Percentiles rank a stretch among this genome's conserved stretches.
phyloP scores from a whole-genome alignment of 805 yeast genomes.

The Yarrowia sp. region DNA sequence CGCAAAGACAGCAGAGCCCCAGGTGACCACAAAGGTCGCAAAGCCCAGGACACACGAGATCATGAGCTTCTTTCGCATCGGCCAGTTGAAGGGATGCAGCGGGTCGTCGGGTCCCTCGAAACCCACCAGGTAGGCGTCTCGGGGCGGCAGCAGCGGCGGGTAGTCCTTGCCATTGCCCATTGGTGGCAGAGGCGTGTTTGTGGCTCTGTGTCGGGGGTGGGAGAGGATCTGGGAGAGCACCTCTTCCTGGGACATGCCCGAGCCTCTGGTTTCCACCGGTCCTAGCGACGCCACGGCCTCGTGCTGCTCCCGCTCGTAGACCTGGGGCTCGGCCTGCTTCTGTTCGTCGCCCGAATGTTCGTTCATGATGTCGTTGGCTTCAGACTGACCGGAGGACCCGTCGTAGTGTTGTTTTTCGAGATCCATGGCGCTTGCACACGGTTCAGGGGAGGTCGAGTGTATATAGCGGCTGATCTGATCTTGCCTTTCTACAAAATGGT shows the following conservation, averaged over 20 bases:
- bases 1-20: conserved; percentile 87
- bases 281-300: background rate
- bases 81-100: conserved; percentile 79
- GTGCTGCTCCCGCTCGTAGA: background rate
- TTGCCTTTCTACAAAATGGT: background rate
- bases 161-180: conserved; percentile 41
- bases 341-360: background rate
- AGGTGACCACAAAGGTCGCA: conserved; percentile 61
- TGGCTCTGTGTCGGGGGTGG: conserved; percentile 17
- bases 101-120: conserved; percentile 80
- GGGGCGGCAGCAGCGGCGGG: conserved; percentile 40
- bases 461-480: background rate
- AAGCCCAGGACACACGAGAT: conserved; percentile 58
- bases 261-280: conserved; percentile 1
- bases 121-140: conserved; percentile 62
- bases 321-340: conserved; percentile 5
- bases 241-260: conserved; percentile 19
- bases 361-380: conserved; percentile 23
- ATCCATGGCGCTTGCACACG: conserved; percentile 6
- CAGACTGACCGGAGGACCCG: conserved; percentile 32
- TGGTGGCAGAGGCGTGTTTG: conserved; percentile 38
- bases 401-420: conserved; percentile 32
- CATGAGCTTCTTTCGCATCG: conserved; percentile 55
- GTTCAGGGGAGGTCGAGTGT: background rate
- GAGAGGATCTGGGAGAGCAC: conserved; percentile 18